Percentiles rank a stretch among this genome's conserved stretches.
Conservation (phyloP, 306 rosid species). For the Prinsepia uniflora region DNA sequence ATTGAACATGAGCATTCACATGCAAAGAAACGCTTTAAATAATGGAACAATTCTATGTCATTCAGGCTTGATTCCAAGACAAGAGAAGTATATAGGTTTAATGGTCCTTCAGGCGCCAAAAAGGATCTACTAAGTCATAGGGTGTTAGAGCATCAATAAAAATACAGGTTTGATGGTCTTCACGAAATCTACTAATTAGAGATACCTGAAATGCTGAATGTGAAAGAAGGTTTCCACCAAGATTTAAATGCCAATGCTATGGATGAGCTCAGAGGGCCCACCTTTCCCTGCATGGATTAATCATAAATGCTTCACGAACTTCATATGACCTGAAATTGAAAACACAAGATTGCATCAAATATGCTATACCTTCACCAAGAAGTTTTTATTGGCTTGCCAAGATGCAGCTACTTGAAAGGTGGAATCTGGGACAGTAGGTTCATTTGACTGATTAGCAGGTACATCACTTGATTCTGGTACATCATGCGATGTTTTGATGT, state of each 20-base stretch:
- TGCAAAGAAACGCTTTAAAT: background rate
- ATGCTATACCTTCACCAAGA: slow-evolving; percentile 66
- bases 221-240: slow-evolving; percentile 99
- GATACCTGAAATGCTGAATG: slow-evolving; percentile 81
- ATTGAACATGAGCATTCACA: background rate
- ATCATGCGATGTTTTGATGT: slow-evolving; percentile 42
- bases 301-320: slow-evolving; percentile 23
- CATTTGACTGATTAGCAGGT: slow-evolving; percentile 34
- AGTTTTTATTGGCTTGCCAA: slow-evolving; percentile 97
- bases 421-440: slow-evolving; percentile 49
- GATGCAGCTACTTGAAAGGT: slow-evolving; percentile 91
- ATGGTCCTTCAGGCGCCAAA: background rate
- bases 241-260: slow-evolving; percentile 77
- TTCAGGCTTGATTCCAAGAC: background rate
- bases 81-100: background rate
- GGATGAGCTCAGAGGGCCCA: slow-evolving; percentile 72
- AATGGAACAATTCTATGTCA: background rate
- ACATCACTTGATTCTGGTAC: slow-evolving; percentile 47
- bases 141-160: background rate
- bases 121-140: background rate
- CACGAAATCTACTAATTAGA: slow-evolving; percentile 14
- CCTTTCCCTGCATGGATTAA: slow-evolving; percentile 62
- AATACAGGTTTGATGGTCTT: background rate
- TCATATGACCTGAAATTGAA: slow-evolving; percentile 18
- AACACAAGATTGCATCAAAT: slow-evolving; percentile 19